Evolutionary conservation across 352 stramenopile genomes (phyloP), one percentile per base, ranked within the genome.

Genomic region (Phytopythium aichiense): DNA sequence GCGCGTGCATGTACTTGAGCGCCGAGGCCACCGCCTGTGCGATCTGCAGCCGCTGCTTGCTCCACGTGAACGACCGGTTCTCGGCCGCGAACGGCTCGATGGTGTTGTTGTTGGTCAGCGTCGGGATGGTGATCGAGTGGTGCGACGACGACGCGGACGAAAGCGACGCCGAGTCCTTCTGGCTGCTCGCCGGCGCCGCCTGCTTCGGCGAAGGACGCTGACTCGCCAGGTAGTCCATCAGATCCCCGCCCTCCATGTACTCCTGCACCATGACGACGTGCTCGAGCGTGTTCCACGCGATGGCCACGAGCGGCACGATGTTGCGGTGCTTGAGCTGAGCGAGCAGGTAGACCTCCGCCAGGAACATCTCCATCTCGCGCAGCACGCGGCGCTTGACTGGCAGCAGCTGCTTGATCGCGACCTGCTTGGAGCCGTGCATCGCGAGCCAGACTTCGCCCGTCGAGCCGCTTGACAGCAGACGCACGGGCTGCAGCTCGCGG

Each of bases 381-480:
- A 87, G 50, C 16, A 82, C 60, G 16, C 76, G 70, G 18, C 81
- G 72, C 51, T 88, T 85, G 45, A 70, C 65, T 11, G 74, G 63
- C 18, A 84, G 48, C 50, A 94, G 59, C 65, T 92, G 81, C 65
- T 92, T 94, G 15, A 92, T 71, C 0, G 81, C 85, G 0, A 91
- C 79, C 15, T 81, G 67, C 2, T 67, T 60, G 15, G 70, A 69
- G n/a, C 61, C 64, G 25, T 87, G 68, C 15, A 73, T 74, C n/a
- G 82, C 83, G 9, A 89, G 74, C 85, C 85, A 92, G 1, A 94
- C 76, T 53, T 92, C 85, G 9, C 82, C 82, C 20, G 73, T 88
- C 4, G 72, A 64, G 1, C 85, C 82, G 1, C 71, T 69, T 0
- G 82, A 83, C 4, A 94, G 64, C 50, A 74, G 50, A 16, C 76